Conservation (phyloP, 1,139 yeast genomes). For the Barnettozyma hawaiiensis region DNA sequence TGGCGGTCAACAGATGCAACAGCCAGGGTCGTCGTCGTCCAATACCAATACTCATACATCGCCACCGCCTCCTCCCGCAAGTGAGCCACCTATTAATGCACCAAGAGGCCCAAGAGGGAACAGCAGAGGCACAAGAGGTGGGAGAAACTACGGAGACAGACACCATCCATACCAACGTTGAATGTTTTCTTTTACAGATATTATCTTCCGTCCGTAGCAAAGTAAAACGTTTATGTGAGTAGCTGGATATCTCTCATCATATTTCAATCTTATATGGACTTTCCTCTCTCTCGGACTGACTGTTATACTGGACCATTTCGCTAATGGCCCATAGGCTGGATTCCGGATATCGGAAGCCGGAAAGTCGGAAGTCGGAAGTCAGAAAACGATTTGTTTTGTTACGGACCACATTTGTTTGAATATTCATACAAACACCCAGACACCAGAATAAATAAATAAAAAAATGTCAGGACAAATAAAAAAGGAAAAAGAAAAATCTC, state of each 20-base stretch:
- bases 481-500: slow-evolving; percentile 1
- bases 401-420: no score
- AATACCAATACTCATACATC: background rate
- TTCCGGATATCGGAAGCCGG: no score
- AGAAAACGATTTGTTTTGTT: no score
- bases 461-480: background rate
- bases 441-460: background rate
- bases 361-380: no score
- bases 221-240: no score
- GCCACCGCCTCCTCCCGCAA: slow-evolving; percentile 21
- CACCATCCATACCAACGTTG: slow-evolving; percentile 28
- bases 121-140: slow-evolving; percentile 23
- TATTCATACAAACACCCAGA: no score
- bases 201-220: background rate
- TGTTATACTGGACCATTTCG: no score
- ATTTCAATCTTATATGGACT: no score
- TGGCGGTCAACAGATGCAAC: slow-evolving; percentile 33
- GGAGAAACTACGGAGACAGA: slow-evolving; percentile 26
- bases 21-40: slow-evolving; percentile 10
- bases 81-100: slow-evolving; percentile 25
- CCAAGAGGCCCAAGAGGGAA: slow-evolving; percentile 34
- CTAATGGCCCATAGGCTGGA: no score
- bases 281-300: no score
- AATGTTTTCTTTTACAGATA: background rate
- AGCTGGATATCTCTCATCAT: no score